phyloP scores from a whole-genome alignment of 305 asterid genomes.

The Fraxinus nigra region DNA sequence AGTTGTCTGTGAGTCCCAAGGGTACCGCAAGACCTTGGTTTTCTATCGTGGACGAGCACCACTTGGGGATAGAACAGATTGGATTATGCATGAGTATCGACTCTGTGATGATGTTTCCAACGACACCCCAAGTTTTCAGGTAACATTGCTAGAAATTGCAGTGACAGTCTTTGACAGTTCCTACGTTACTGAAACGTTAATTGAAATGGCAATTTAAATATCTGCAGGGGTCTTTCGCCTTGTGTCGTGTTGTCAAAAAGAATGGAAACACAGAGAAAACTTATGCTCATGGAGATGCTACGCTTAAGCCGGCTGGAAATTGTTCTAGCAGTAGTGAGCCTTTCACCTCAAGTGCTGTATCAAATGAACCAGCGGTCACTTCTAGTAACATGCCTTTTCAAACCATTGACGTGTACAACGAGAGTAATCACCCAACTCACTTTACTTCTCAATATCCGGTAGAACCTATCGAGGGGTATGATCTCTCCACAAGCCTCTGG shows the following conservation, averaged over 20 bases:
- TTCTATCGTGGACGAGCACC: constrained; percentile 56
- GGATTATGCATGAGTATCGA: constrained; percentile 61
- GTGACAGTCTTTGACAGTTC: not conserved
- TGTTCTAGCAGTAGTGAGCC: constrained; percentile 19
- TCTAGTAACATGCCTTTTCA: constrained; percentile 27
- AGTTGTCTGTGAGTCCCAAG: constrained; percentile 37
- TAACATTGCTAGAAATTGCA: constrained; percentile 5
- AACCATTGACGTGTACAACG: constrained; percentile 11
- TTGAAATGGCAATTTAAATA: not conserved
- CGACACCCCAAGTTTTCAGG: constrained; percentile 43
- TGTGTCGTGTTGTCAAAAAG: constrained; percentile 48
- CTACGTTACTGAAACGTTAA: not conserved
- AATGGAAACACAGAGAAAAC: constrained; percentile 29
- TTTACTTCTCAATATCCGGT: constrained; percentile 32
- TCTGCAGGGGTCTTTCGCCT: constrained; percentile 43
- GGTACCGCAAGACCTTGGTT: constrained; percentile 48
- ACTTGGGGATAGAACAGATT: constrained; percentile 45
- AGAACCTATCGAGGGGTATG: constrained; percentile 25
- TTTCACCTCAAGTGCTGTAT: constrained; percentile 7
- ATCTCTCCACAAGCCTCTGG: constrained; percentile 29
- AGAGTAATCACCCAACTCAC: constrained; percentile 42
- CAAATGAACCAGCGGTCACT: constrained; percentile 24
- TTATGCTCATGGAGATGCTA: constrained; percentile 13
- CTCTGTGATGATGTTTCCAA: constrained; percentile 43
- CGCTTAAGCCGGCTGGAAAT: constrained; percentile 25